Evolutionary conservation across 1,139 yeast genomes (phyloP).

Genomic region (Blastobotrys ciferrii): DNA sequence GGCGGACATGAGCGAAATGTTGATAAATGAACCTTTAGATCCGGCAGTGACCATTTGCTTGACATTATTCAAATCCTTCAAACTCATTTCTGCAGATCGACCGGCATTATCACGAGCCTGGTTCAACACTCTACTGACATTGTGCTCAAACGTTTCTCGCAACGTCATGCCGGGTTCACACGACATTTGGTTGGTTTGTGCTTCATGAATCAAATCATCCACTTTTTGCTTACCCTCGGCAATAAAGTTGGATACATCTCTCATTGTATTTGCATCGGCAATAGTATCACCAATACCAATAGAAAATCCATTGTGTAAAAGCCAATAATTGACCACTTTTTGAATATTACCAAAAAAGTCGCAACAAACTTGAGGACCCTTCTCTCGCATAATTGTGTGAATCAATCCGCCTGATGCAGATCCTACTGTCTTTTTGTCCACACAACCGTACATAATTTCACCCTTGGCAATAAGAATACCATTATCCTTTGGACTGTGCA

Average conservation of each 20-base stretch:
- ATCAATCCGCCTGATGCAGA: constrained; percentile 97
- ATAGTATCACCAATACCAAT: constrained; percentile 99
- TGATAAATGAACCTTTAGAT: constrained; percentile 97
- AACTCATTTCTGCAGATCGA: constrained; percentile 94
- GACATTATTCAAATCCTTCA: constrained; percentile 91
- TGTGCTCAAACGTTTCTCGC: constrained; percentile 97
- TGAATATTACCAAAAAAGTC: constrained; percentile 89
- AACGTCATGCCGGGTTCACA: constrained; percentile 99
- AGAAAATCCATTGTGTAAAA: constrained; percentile 93
- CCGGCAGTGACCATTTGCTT: constrained; percentile 99
- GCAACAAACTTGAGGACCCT: constrained; percentile 89
- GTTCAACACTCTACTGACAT: constrained; percentile 90
- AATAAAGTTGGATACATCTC: constrained; percentile 86
- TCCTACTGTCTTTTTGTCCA: constrained; percentile 97
- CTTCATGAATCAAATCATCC: constrained; percentile 86
- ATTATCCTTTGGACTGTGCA: constrained; percentile 78
- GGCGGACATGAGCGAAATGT: constrained; percentile 99
- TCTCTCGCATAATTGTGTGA: constrained; percentile 96
- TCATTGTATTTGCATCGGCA: constrained; percentile 97
- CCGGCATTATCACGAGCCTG: constrained; percentile 99
- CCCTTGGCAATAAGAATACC: constrained; percentile 94
- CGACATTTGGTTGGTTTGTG: constrained; percentile 81
- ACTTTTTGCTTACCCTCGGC: constrained; percentile 90
- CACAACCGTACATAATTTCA: constrained; percentile 94
- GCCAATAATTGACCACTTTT: constrained; percentile 94